Conservation (phyloP, 2,329 filamentous ascomycete species). For the Calonectria henricotiae region DNA sequence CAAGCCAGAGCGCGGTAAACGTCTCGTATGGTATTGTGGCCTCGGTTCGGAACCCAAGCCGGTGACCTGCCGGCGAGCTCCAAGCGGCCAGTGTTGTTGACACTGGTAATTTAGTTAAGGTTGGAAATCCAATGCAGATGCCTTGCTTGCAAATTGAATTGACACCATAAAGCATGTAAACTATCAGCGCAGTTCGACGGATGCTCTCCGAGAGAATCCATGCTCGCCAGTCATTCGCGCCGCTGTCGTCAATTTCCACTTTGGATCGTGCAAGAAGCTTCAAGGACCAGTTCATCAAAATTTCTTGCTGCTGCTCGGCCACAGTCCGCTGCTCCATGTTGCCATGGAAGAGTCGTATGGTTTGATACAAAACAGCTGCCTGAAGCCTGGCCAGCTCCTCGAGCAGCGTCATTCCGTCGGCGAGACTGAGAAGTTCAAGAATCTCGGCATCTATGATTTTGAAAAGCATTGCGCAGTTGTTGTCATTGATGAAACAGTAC, state of each 20-base stretch:
- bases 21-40: background rate
- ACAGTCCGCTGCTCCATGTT: background rate
- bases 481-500: slow-evolving; percentile 5
- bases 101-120: background rate
- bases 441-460: slow-evolving; percentile 7
- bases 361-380: background rate
- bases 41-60: background rate
- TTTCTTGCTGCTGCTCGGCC: background rate
- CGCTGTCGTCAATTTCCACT: background rate
- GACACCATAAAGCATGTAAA: background rate
- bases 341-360: background rate
- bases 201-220: slow-evolving; percentile 7
- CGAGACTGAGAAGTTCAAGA: background rate
- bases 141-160: slow-evolving; percentile 11
- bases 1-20: slow-evolving; percentile 1
- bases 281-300: background rate
- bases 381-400: slow-evolving; percentile 5
- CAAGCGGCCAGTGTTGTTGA: background rate
- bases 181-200: background rate
- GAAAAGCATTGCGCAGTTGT: background rate
- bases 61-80: background rate
- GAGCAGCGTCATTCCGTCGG: background rate
- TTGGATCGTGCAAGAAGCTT: background rate
- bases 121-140: slow-evolving; percentile 4
- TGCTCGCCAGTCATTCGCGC: background rate